phyloP scores from a whole-genome alignment of 2,329 filamentous ascomycete species.

The Botrytis aclada region DNA sequence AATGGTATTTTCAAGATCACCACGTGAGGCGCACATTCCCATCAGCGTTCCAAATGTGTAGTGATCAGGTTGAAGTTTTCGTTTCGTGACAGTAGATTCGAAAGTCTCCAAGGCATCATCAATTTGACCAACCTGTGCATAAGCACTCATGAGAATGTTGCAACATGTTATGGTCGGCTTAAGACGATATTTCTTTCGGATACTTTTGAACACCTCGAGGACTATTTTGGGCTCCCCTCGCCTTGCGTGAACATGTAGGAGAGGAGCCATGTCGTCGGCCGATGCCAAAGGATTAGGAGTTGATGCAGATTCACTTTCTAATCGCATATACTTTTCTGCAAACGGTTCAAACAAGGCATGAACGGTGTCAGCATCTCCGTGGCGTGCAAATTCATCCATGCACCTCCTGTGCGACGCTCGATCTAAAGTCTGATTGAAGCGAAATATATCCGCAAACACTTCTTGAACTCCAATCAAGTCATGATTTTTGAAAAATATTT shows the following conservation, averaged over 20 bases:
- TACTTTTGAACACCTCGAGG: slow-evolving; percentile 58
- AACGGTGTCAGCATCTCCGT: slow-evolving; percentile 46
- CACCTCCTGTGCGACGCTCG: slow-evolving; percentile 37
- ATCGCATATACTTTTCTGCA: slow-evolving; percentile 23
- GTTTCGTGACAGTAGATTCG: slow-evolving; percentile 50
- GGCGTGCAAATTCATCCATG: slow-evolving; percentile 43
- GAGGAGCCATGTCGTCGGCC: slow-evolving; percentile 45
- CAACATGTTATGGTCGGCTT: slow-evolving; percentile 60
- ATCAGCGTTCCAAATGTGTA: slow-evolving; percentile 72
- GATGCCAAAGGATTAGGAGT: slow-evolving; percentile 11
- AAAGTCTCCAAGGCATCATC: slow-evolving; percentile 64
- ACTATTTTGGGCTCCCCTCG: slow-evolving; percentile 61
- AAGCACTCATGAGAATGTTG: slow-evolving; percentile 74
- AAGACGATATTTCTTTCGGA: slow-evolving; percentile 54
- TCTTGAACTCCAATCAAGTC: slow-evolving; percentile 39
- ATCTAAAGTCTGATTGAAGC: slow-evolving; percentile 34
- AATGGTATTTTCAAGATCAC: slow-evolving; percentile 68
- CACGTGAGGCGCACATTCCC: slow-evolving; percentile 64
- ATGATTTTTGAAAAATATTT: slow-evolving; percentile 34
- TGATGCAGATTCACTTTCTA: not conserved
- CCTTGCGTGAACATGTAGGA: slow-evolving; percentile 70
- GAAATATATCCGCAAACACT: slow-evolving; percentile 40
- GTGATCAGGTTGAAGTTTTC: slow-evolving; percentile 51
- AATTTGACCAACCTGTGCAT: slow-evolving; percentile 64
- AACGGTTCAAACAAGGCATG: slow-evolving; percentile 45